Base-by-base conservation (phyloP, 2,329 filamentous ascomycete genomes). In the Lachnellula cervina region DNA sequence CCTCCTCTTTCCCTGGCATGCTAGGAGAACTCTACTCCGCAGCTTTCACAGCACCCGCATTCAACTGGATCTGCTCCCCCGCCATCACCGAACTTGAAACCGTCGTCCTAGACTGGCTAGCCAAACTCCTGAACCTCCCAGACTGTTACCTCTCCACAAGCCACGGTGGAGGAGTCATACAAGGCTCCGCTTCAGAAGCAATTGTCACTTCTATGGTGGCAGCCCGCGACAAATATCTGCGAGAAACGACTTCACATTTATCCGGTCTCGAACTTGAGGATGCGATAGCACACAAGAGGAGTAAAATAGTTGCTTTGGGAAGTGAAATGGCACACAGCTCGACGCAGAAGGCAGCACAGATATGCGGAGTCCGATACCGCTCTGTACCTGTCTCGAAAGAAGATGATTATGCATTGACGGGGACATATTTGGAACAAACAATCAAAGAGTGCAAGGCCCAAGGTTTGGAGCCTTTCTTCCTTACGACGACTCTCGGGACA, bases 61-160 rank as follows among this genome's bases (percentile, higher is more conserved):
- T 97, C 79, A 97, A 97, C 74, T 97, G 93, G 93, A 85, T 97
- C 61, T 97, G 93, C 74, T 91, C 87, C 5, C 93, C 93, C 0
- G 91, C 89, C 6, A 87, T 94, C 17, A 97, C 93, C 0, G 93
- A 97, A 74, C 80, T 97, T 48, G 93, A 97, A 77, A 96, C 92
- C 0, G 80, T 97, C 23, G 87, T 96, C 44, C 80, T 97, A 70
- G 93, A 97, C 73, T 97, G 93, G 92, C 76, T 97, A 3, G 90
- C 87, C 16, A 83, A 87, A 70, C 80, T 90, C 8, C 73, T 97
- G 13, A 83, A 76, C 1, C 76, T 97, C 23, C 91, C 93, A 0
- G 73, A 80, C 11, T 87, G 81, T 62, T 97, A 86, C 68, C 75
- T 88, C 19, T 93, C 88, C 48, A 83, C 84, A 0, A 87, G 84